A percentile compares a stretch with the other conserved stretches of the same genome.
Conservation (phyloP, 768 basidiomycete species). For the Lactarius deliciosus region DNA sequence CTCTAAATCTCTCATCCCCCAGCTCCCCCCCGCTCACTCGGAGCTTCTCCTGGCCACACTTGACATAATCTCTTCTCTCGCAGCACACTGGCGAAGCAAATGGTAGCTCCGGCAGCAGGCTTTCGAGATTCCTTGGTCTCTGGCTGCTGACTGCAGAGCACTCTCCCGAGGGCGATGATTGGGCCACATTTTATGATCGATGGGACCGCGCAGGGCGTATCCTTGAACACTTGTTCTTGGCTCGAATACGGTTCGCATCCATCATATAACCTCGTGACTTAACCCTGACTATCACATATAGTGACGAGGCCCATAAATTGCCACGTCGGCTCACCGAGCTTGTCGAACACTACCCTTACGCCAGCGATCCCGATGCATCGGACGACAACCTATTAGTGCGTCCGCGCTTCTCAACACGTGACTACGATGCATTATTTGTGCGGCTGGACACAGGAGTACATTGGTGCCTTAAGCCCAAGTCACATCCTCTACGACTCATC, state of each 20-base stretch:
- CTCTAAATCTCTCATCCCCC: constrained; percentile 58
- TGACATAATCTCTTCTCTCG: constrained; percentile 65
- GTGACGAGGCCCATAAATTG: constrained; percentile 63
- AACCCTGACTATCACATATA: constrained; percentile 32
- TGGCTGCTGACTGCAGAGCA: constrained; percentile 63
- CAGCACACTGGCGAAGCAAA: constrained; percentile 71
- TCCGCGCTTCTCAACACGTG: constrained; percentile 67
- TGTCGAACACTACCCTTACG: constrained; percentile 67
- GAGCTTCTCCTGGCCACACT: constrained; percentile 59
- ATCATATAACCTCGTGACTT: not conserved
- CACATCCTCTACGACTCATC: constrained; percentile 60
- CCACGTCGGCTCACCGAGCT: constrained; percentile 72
- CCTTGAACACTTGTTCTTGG: constrained; percentile 74
- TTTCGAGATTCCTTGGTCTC: constrained; percentile 68
- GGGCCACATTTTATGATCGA: constrained; percentile 62
- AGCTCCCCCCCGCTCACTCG: constrained; percentile 55
- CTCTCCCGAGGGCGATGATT: constrained; percentile 53
- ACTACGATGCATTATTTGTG: constrained; percentile 63
- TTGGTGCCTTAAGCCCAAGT: constrained; percentile 38
- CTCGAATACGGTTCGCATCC: constrained; percentile 59
- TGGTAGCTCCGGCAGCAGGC: constrained; percentile 74
- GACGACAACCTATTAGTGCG: constrained; percentile 53
- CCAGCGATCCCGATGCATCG: constrained; percentile 35
- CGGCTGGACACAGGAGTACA: constrained; percentile 56
- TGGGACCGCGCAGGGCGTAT: constrained; percentile 76